These are phyloP conservation scores for Penicillium sp. DNA, from an alignment of 2,329 filamentous ascomycete species.

Conservation along the genomic window DNA sequence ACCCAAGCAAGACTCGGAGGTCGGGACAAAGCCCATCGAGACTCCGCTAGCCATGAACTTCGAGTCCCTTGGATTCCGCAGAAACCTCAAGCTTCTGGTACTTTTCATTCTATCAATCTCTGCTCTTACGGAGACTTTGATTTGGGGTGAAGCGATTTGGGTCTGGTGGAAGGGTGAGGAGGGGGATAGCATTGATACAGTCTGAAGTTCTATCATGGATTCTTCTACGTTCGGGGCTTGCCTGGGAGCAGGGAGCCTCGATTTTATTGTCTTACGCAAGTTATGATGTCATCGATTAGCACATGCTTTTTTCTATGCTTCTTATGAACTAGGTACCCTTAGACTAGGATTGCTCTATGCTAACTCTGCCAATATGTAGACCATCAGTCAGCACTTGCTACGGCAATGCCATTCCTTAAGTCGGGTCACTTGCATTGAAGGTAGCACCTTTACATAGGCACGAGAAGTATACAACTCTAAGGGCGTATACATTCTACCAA, in stretches of 20 bases:
- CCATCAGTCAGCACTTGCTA: too few relatives aligned
- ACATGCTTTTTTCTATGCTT: background rate
- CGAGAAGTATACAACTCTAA: background rate
- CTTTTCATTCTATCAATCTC: slow-evolving; percentile 1
- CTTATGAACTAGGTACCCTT: background rate
- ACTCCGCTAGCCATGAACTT: slow-evolving; percentile 8
- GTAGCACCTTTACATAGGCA: background rate
- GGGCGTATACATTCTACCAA: background rate
- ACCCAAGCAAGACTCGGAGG: background rate
- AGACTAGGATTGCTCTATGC: too few relatives aligned
- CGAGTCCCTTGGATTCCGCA: slow-evolving; percentile 4
- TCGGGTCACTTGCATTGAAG: background rate
- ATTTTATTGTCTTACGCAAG: background rate
- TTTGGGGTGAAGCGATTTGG: slow-evolving; percentile 9
- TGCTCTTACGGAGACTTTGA: slow-evolving; percentile 4
- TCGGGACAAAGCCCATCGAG: background rate
- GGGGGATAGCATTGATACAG: slow-evolving; percentile 1
- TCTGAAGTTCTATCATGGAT: too few relatives aligned
- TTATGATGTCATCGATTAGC: background rate
- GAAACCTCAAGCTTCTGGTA: slow-evolving; percentile 4
- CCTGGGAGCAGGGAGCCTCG: too few relatives aligned
- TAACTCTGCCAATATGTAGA: too few relatives aligned
- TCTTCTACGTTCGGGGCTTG: too few relatives aligned
- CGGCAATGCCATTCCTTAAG: background rate
- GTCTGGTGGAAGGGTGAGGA: slow-evolving; percentile 9